A percentile compares a stretch with the other conserved stretches of the same genome.
These are phyloP conservation scores for Paecilomyces formosus DNA, from an alignment of 2,329 filamentous ascomycete genomes.

Conservation along the genomic window DNA sequence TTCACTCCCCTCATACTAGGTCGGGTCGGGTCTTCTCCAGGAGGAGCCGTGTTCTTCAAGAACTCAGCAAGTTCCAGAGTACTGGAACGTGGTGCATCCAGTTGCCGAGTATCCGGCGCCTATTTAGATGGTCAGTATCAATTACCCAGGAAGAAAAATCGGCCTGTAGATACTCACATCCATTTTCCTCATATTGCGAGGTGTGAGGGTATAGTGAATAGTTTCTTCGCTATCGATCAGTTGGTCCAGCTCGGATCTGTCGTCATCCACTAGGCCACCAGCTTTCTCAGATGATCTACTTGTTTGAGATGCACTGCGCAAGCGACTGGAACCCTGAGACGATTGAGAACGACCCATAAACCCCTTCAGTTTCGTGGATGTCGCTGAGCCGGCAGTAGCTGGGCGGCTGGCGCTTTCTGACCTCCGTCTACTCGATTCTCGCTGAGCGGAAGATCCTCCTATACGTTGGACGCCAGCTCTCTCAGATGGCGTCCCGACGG, in stretches of 20 bases:
- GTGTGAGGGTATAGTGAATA: conserved; percentile 74
- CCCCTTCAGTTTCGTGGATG: conserved; percentile 36
- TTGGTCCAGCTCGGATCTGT: conserved; percentile 66
- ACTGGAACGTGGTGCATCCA: conserved; percentile 23
- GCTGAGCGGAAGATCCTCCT: conserved; percentile 20
- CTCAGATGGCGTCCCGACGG: conserved; percentile 20
- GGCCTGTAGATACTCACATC: conserved; percentile 48
- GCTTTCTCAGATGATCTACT: conserved; percentile 20
- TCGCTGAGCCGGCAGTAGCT: conserved; percentile 31
- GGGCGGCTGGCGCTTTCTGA: conserved; percentile 35
- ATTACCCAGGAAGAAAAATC: neutral
- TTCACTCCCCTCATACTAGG: conserved; percentile 8
- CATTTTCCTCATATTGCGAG: conserved; percentile 69
- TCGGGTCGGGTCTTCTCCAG: conserved; percentile 15
- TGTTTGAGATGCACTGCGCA: conserved; percentile 30
- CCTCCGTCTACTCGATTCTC: conserved; percentile 21
- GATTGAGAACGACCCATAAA: conserved; percentile 27
- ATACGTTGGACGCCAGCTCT: conserved; percentile 36
- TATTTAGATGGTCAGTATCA: conserved; percentile 6
- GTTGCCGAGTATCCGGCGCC: conserved; percentile 27
- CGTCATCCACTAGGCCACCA: conserved; percentile 34
- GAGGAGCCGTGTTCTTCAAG: conserved; percentile 27
- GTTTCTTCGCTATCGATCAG: conserved; percentile 77
- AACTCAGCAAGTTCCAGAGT: conserved; percentile 32
- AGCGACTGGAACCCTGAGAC: conserved; percentile 19